A percentile compares a stretch with the other conserved stretches of the same genome.
Evolutionary conservation across 495 filamentous ascomycete species (phyloP).

Genomic region (Penicillium salamii): DNA sequence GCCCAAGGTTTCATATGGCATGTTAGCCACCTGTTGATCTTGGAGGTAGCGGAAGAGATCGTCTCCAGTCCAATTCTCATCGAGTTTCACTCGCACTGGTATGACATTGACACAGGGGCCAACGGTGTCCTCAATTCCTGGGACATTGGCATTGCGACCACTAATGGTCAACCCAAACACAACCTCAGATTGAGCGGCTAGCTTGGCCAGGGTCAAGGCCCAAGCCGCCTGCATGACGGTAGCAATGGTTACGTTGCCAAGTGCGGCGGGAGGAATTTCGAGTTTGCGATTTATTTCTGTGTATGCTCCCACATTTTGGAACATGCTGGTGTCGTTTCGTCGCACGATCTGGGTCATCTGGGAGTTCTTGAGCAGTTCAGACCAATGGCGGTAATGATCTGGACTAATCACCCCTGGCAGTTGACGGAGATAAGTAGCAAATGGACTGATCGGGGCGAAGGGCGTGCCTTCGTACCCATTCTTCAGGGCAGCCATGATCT

Average conservation of each 20-base stretch:
- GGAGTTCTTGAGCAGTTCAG: slow-evolving; percentile 39
- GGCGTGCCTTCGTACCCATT: slow-evolving; percentile 50
- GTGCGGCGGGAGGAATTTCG: slow-evolving; percentile 35
- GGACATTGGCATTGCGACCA: slow-evolving; percentile 54
- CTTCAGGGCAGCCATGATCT: slow-evolving; percentile 55
- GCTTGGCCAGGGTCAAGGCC: slow-evolving; percentile 51
- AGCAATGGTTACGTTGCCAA: slow-evolving; percentile 51
- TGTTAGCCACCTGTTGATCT: slow-evolving; percentile 56
- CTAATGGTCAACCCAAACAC: slow-evolving; percentile 55
- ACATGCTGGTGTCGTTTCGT: slow-evolving; percentile 34
- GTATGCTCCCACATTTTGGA: slow-evolving; percentile 36
- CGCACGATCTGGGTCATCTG: slow-evolving; percentile 46
- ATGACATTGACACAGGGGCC: slow-evolving; percentile 61
- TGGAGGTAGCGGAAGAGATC: slow-evolving; percentile 56
- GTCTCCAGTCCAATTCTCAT: slow-evolving; percentile 45
- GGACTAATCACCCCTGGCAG: slow-evolving; percentile 43
- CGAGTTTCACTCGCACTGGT: slow-evolving; percentile 54
- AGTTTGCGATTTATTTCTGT: slow-evolving; percentile 39
- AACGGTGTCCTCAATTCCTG: slow-evolving; percentile 52
- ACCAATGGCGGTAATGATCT: slow-evolving; percentile 54
- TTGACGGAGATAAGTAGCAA: slow-evolving; percentile 57
- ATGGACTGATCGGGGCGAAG: slow-evolving; percentile 47
- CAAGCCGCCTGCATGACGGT: slow-evolving; percentile 58
- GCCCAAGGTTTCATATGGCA: slow-evolving; percentile 57
- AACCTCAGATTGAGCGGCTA: slow-evolving; percentile 49